phyloP scores from a whole-genome alignment of 805 yeast species.

The Zygotorulaspora chibaensis region DNA sequence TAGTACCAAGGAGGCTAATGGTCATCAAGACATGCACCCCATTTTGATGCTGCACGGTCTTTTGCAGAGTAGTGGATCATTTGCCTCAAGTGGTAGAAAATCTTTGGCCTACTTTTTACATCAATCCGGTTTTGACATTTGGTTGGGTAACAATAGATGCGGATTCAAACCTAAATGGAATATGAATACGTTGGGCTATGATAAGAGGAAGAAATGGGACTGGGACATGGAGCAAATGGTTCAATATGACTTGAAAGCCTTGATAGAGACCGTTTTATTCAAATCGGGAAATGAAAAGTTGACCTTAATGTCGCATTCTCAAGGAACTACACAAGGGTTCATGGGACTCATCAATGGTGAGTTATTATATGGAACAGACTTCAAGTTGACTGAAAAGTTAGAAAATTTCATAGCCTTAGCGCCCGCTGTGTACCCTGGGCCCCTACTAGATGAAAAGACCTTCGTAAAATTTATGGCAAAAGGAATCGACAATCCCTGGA shows the following conservation, averaged over 20 bases:
- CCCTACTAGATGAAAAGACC: slow-evolving; percentile 54
- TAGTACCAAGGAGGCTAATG: slow-evolving; percentile 3
- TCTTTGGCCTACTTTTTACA: slow-evolving; percentile 62
- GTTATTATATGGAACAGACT: slow-evolving; percentile 27
- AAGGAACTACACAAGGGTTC: slow-evolving; percentile 87
- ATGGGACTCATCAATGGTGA: slow-evolving; percentile 54
- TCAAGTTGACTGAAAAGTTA: slow-evolving; percentile 47
- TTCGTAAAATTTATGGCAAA: slow-evolving; percentile 62
- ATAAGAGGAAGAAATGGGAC: slow-evolving; percentile 62
- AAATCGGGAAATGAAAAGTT: slow-evolving; percentile 42
- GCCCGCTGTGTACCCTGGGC: slow-evolving; percentile 90
- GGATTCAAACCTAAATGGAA: slow-evolving; percentile 74
- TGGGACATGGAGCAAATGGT: slow-evolving; percentile 92
- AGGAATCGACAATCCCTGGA: slow-evolving; percentile 43
- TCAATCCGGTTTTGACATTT: slow-evolving; percentile 69
- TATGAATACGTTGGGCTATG: slow-evolving; percentile 35
- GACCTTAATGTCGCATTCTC: slow-evolving; percentile 78
- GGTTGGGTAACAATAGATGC: slow-evolving; percentile 90
- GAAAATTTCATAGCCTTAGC: slow-evolving; percentile 73
- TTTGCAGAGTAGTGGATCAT: slow-evolving; percentile 82
- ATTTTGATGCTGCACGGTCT: slow-evolving; percentile 80
- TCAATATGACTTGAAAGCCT: slow-evolving; percentile 65
- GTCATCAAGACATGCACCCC: slow-evolving; percentile 44
- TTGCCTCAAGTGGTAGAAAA: slow-evolving; percentile 73
- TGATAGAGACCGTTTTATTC: slow-evolving; percentile 56